Evolutionary conservation across 345 rosid genomes (phyloP).

Genomic region (Eucalyptus polybractea): DNA sequence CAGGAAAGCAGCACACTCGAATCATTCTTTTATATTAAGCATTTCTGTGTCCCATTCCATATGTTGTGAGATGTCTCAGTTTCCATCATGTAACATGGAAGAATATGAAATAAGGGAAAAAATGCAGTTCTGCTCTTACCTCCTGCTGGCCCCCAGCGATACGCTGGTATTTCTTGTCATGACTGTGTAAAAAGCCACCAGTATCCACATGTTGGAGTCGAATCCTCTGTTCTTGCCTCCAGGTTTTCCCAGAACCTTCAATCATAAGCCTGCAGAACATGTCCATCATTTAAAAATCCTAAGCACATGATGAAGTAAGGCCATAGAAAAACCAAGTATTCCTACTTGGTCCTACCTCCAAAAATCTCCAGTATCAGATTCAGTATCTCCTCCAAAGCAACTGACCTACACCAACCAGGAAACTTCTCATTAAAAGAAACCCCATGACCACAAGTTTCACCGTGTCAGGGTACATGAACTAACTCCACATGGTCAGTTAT

Average conservation of each 20-base stretch:
- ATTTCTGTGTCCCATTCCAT: background rate
- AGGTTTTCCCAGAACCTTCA: conserved; percentile 88
- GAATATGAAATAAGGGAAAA: background rate
- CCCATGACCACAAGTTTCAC: background rate
- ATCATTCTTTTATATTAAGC: background rate
- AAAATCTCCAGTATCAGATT: conserved; percentile 91
- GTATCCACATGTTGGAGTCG: conserved; percentile 97
- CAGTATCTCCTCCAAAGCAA: conserved; percentile 89
- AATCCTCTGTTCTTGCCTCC: conserved; percentile 91
- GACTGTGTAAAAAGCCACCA: conserved; percentile 88
- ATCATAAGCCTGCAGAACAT: conserved; percentile 46
- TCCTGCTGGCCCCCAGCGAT: conserved; percentile 99
- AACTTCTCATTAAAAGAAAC: background rate
- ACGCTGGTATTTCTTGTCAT: conserved; percentile 91
- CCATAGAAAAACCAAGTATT: background rate
- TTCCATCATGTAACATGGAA: background rate
- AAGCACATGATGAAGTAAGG: background rate
- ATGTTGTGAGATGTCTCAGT: background rate
- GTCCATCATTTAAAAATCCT: background rate
- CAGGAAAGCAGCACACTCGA: background rate
- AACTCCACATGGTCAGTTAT: background rate
- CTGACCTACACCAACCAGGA: conserved; percentile 42
- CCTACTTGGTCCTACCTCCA: conserved; percentile 55
- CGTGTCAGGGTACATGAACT: background rate
- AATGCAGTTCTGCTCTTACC: conserved; percentile 25